Conservation (phyloP, 768 basidiomycete genomes). For the Gloeostereum incarnatum region DNA sequence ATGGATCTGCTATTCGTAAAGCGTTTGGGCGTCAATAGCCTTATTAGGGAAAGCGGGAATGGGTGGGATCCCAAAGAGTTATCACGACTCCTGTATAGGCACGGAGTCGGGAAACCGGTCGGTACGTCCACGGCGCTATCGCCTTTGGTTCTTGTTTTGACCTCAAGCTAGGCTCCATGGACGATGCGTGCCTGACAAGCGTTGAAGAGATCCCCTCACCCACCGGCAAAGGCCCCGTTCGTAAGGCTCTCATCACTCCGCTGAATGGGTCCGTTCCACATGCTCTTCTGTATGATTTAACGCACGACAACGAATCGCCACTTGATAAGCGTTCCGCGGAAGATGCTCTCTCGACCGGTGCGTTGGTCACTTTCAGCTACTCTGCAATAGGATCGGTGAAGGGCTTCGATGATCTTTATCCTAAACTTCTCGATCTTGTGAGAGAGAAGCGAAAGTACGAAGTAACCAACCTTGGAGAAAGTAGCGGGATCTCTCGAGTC, state of each 20-base stretch:
- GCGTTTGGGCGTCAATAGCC: slow-evolving; percentile 84
- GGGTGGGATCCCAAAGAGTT: slow-evolving; percentile 84
- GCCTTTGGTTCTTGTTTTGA: neutral
- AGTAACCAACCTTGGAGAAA: slow-evolving; percentile 43
- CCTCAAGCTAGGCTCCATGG: slow-evolving; percentile 73
- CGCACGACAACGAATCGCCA: slow-evolving; percentile 96
- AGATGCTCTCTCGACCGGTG: slow-evolving; percentile 90
- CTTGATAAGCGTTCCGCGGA: slow-evolving; percentile 87
- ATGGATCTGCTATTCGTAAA: slow-evolving; percentile 90
- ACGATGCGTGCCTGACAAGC: slow-evolving; percentile 72
- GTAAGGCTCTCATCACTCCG: slow-evolving; percentile 66
- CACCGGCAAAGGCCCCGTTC: slow-evolving; percentile 71
- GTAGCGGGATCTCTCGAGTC: slow-evolving; percentile 46
- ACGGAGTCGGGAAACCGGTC: slow-evolving; percentile 89
- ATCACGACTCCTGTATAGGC: slow-evolving; percentile 79
- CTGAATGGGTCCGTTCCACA: slow-evolving; percentile 86
- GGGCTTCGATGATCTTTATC: slow-evolving; percentile 96
- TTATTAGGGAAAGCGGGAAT: slow-evolving; percentile 94
- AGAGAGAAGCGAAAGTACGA: slow-evolving; percentile 77
- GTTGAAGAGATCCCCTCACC: slow-evolving; percentile 73
- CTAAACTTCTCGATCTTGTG: slow-evolving; percentile 87
- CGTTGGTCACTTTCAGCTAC: slow-evolving; percentile 84
- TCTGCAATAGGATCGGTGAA: slow-evolving; percentile 91
- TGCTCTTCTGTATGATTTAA: slow-evolving; percentile 89
- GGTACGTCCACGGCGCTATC: slow-evolving; percentile 33